These are phyloP conservation scores for Penicillium italicum DNA, from an alignment of 2,329 filamentous ascomycete species.

Conservation along the genomic window DNA sequence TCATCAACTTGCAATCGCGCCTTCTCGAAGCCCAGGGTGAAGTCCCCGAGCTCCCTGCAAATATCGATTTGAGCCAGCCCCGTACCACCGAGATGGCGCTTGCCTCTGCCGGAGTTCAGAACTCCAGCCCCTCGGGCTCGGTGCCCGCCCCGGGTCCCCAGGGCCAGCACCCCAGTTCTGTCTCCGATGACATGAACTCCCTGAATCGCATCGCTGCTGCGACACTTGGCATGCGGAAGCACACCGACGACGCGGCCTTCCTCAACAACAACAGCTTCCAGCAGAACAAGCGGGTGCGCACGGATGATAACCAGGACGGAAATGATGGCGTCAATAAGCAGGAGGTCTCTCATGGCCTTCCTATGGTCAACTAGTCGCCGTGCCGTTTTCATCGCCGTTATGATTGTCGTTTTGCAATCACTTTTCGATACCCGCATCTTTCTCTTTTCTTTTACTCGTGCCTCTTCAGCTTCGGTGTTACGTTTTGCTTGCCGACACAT, in stretches of 20 bases:
- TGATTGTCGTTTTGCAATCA: conserved; percentile 8
- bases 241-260: conserved; percentile 38
- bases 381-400: not conserved
- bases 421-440: conserved; percentile 11
- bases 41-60: conserved; percentile 76
- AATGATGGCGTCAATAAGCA: conserved; percentile 26
- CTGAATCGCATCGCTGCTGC: conserved; percentile 45
- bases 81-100: conserved; percentile 39
- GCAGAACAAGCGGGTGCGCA: conserved; percentile 30
- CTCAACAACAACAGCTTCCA: conserved; percentile 33
- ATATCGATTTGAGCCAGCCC: conserved; percentile 66
- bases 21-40: conserved; percentile 81
- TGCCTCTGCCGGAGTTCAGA: conserved; percentile 24
- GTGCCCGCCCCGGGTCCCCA: conserved; percentile 24
- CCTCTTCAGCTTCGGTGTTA: conserved; percentile 1
- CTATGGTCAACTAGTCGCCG: conserved; percentile 11
- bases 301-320: conserved; percentile 29
- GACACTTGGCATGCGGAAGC: conserved; percentile 44
- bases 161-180: conserved; percentile 27
- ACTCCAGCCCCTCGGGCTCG: conserved; percentile 16
- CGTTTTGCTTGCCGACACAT: not conserved
- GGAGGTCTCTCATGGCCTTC: conserved; percentile 29
- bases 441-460: not conserved
- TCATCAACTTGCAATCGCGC: conserved; percentile 82
- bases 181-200: conserved; percentile 41